Percentiles rank a stretch among this genome's conserved stretches.
These are phyloP conservation scores for Thielaviopsis punctulata DNA, from an alignment of 2,329 filamentous ascomycete species.

Conservation along the genomic window DNA sequence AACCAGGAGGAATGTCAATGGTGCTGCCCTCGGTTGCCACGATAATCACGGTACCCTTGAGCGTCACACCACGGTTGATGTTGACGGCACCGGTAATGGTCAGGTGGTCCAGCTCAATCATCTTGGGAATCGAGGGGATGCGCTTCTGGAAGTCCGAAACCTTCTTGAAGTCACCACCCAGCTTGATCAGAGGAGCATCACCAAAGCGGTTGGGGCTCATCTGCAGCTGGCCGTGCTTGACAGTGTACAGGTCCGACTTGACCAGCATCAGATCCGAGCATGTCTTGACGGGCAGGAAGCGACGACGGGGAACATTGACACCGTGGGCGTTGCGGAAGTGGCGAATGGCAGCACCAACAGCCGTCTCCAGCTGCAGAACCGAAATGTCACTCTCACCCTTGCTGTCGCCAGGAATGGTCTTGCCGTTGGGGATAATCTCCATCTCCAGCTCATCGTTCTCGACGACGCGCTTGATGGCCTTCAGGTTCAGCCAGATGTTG, in stretches of 20 bases:
- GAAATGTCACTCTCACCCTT: slow-evolving; percentile 98
- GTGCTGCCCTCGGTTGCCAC: slow-evolving; percentile 95
- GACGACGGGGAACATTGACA: slow-evolving; percentile 92
- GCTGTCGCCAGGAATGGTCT: slow-evolving; percentile 96
- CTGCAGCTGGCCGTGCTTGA: slow-evolving; percentile 95
- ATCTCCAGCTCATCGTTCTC: slow-evolving; percentile 97
- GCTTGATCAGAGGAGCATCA: slow-evolving; percentile 94
- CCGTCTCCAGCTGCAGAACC: slow-evolving; percentile 96
- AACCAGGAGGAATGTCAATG: slow-evolving; percentile 92
- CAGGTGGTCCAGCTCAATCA: slow-evolving; percentile 81
- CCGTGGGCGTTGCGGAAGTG: slow-evolving; percentile 98
- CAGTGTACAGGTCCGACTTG: slow-evolving; percentile 97
- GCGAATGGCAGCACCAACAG: slow-evolving; percentile 93
- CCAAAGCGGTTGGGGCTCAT: slow-evolving; percentile 96
- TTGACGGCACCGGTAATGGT: slow-evolving; percentile 97
- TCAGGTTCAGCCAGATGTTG: slow-evolving; percentile 99
- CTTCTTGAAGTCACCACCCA: slow-evolving; percentile 99
- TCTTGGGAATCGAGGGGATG: slow-evolving; percentile 76
- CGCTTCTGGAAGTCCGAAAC: slow-evolving; percentile 90
- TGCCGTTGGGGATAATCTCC: slow-evolving; percentile 99
- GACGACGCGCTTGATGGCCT: slow-evolving; percentile 94
- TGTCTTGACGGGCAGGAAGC: slow-evolving; percentile 99
- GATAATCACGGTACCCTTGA: slow-evolving; percentile 98
- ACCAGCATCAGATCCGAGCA: slow-evolving; percentile 99
- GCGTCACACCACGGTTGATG: slow-evolving; percentile 81